Base-by-base conservation (phyloP, 2,329 filamentous ascomycete genomes). In the Cladosporium velox region DNA sequence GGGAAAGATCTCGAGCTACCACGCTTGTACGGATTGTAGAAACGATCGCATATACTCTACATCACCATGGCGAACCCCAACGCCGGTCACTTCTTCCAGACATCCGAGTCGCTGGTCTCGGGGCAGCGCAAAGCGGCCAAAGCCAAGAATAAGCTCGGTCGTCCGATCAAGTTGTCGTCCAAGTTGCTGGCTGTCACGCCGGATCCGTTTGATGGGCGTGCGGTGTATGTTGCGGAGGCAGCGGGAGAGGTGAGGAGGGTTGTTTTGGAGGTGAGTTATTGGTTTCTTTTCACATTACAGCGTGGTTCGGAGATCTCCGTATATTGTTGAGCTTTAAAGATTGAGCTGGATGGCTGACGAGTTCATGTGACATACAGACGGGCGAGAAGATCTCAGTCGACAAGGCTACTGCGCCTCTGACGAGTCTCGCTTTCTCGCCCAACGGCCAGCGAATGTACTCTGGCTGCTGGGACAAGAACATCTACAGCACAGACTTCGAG, bases 401-500 rank as follows among this genome's bases (percentile, higher is more conserved):
- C 74, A 92, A 92, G 2, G 91, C 93, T 21, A 86, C 85, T 55
- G 90, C 92, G 3, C 95, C 95, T 1, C 83, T 97, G 11, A 94
- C 92, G 11, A 91, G 90, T 70, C 79, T 96, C 32, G 87, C 90
- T 18, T 82, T 92, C 41, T 88, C 87, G 15, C 77, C 81, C 4
- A 60, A 65, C 14, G 73, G 74, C 4, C 72, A 74, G 60, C 90
- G 85, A 1, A 75, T 97, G 12, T 97, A 92, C 77, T 92, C 92
- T 28, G 94, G 93, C 38, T 95, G 90, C 67, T 99, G 95, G 95
- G 94, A 99, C 80, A 97, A 96, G 80, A 85, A 87, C 24, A 86
- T 98, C 66, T 97, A 93, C 89, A 91, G 90, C 35, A 97, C 92
- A 91, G 85, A 91, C 72, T 80, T 90, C 35, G 41, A 67, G 5